Evolutionary conservation across 192 early-diverging fungal species (phyloP), one percentile per base, ranked within the genome.

Genomic region (Blastocladiella britannica): DNA sequence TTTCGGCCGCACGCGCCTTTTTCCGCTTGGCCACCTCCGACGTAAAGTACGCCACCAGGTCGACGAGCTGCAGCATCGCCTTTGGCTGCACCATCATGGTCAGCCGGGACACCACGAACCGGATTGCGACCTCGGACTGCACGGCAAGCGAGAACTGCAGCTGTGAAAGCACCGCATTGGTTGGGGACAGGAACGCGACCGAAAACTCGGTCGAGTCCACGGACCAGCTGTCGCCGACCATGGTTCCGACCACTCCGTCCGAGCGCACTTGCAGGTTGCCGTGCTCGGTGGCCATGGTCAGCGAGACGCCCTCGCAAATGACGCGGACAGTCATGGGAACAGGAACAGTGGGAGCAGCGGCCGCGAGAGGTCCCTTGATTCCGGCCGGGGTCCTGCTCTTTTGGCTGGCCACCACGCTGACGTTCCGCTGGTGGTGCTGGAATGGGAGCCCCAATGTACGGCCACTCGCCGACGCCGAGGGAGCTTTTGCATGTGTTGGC

Each of bases 11-110:
- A 60, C 78, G 82, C 54, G 69, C 59, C 28, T 68, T 62, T 31
- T 72, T 81, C 18, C 75, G 63, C 37, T 76, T 62, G 25, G 76
- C 74, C 31, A 89, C 69, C 53, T 84, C 82, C 5, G 72, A 70
- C 6, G 70, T 71, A 59, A 83, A 88, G 60, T 77, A 86, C 24
- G 80, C 60, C 25, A 74, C 72, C 22, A 82, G 60, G 30, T 84
- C 85, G 6, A 75, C 66, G 8, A 86, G 60, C 54, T 72, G 73
- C 12, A 76, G 75, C 5, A 87, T 54, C 0, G 84, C 80, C 55
- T 68, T 75, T 2, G 85, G 83, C 37, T 85, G 83, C 78, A 87
- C 74, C 6, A 87, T 69, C 37, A 47, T 47, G 37, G 12, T 47
- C 15, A 47, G 37, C 37, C 37, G 37, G 43, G 9, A 12, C 2